Evolutionary conservation across 805 yeast species (phyloP).

Genomic region (Wickerhamiella shivajii): DNA sequence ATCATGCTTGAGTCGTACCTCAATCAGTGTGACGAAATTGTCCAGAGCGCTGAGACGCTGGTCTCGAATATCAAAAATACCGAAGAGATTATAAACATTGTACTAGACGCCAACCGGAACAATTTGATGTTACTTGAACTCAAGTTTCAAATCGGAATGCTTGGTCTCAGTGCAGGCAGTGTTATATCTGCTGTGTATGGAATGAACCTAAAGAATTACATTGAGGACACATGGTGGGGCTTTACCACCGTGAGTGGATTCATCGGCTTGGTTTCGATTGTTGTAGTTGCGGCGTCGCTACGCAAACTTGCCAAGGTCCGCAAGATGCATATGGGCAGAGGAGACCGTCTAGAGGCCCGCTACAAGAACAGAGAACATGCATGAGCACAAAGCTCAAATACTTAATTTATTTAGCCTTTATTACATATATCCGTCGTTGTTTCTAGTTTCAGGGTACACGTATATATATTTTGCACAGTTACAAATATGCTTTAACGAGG

Average conservation of each 20-base stretch:
- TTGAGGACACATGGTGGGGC: conserved; percentile 70
- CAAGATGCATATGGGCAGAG: conserved; percentile 48
- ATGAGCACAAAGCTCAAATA: not conserved
- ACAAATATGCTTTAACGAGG: conserved; percentile 43
- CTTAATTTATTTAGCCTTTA: not conserved
- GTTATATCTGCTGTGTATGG: conserved; percentile 83
- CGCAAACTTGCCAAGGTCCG: conserved; percentile 49
- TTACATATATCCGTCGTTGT: not conserved
- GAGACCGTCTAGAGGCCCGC: too few species aligned
- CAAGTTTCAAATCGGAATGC: conserved; percentile 65
- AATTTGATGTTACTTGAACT: conserved; percentile 80
- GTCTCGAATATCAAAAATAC: conserved; percentile 78
- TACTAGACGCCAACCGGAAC: conserved; percentile 86
- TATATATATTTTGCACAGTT: not conserved
- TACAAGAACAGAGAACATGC: not conserved
- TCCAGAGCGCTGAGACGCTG: conserved; percentile 69
- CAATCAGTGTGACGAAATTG: conserved; percentile 84
- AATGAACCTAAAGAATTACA: conserved; percentile 86
- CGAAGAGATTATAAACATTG: conserved; percentile 87
- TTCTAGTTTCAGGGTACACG: not conserved
- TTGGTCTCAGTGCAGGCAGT: conserved; percentile 68
- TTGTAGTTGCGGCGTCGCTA: conserved; percentile 40
- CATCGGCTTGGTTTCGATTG: conserved; percentile 31
- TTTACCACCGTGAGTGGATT: conserved; percentile 36
- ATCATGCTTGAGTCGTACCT: conserved; percentile 81